These are phyloP conservation scores for Pichia sp. DNA, from an alignment of 1,139 yeast species.

Conservation along the genomic window DNA sequence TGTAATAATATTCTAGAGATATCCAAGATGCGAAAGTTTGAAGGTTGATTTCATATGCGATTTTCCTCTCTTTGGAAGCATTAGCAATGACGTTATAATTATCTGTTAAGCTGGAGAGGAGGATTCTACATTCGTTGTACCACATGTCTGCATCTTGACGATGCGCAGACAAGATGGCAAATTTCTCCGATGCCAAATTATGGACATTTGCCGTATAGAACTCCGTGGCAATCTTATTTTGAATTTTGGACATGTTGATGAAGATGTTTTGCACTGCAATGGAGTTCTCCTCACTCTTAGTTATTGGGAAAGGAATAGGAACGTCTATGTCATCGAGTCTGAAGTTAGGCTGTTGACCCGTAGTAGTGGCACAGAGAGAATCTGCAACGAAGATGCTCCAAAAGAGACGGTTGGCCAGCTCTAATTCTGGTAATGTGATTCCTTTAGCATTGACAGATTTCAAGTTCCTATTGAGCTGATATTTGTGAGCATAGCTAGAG, in stretches of 20 bases:
- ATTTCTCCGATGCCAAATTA: conserved; percentile 26
- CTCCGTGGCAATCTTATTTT: conserved; percentile 34
- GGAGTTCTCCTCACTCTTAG: conserved; percentile 34
- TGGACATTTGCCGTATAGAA: conserved; percentile 33
- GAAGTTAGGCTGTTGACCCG: conserved; percentile 39
- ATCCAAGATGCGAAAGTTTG: conserved; percentile 33
- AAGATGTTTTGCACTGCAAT: conserved; percentile 34
- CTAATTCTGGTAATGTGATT: conserved; percentile 30
- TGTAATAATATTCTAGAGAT: conserved; percentile 38
- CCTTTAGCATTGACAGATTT: conserved; percentile 14
- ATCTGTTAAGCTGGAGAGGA: conserved; percentile 7
- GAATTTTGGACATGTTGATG: conserved; percentile 35
- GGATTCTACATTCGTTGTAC: conserved; percentile 22
- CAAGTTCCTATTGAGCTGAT: conserved; percentile 28
- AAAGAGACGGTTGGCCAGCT: conserved; percentile 37
- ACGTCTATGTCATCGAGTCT: conserved; percentile 41
- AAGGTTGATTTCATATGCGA: conserved; percentile 11
- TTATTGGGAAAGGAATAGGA: conserved; percentile 34
- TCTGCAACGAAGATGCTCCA: conserved; percentile 48
- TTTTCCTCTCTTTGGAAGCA: background rate
- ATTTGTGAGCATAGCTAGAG: conserved; percentile 7
- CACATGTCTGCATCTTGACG: conserved; percentile 37
- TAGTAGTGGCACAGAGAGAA: conserved; percentile 35
- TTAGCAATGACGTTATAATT: background rate
- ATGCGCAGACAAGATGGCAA: conserved; percentile 26